Conservation (phyloP, 176 grass and related monocot genomes). For the Microstegium vimineum region DNA sequence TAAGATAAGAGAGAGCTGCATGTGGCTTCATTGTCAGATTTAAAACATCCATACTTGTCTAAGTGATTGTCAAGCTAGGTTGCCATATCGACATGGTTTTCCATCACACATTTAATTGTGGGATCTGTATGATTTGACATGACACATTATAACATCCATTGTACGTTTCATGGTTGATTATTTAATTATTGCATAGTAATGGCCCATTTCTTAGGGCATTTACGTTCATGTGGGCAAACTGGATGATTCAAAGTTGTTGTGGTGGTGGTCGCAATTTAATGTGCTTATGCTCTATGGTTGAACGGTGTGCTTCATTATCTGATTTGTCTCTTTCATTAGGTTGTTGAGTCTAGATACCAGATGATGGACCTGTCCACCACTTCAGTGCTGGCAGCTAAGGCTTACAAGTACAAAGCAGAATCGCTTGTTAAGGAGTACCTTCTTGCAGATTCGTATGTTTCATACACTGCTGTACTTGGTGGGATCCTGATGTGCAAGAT, state of each 20-base stretch:
- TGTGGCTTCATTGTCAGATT: slow-evolving; percentile 12
- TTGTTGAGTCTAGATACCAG: slow-evolving; percentile 7
- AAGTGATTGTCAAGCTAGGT: not conserved
- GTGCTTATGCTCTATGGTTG: not conserved
- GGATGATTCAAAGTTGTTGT: not conserved
- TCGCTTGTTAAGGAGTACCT: slow-evolving; percentile 82
- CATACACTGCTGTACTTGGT: slow-evolving; percentile 71
- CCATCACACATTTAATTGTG: slow-evolving; percentile 28
- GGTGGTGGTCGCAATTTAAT: slow-evolving; percentile 18
- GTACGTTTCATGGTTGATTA: slow-evolving; percentile 9
- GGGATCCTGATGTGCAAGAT: slow-evolving; percentile 95
- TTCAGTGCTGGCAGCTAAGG: slow-evolving; percentile 56
- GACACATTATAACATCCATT: slow-evolving; percentile 19
- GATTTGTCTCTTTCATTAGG: slow-evolving; percentile 23
- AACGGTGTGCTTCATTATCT: slow-evolving; percentile 18
- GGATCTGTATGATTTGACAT: slow-evolving; percentile 24
- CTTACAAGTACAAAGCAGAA: slow-evolving; percentile 72
- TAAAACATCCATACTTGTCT: slow-evolving; percentile 3
- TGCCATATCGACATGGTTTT: not conserved
- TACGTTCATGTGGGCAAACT: not conserved
- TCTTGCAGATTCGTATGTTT: slow-evolving; percentile 77
- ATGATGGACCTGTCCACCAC: slow-evolving; percentile 43
- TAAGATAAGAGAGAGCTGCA: not conserved
- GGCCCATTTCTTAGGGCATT: slow-evolving; percentile 12
- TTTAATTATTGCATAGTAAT: slow-evolving; percentile 8